Conservation (phyloP, 2,329 filamentous ascomycete species). For the Colletotrichum plurivorum region DNA sequence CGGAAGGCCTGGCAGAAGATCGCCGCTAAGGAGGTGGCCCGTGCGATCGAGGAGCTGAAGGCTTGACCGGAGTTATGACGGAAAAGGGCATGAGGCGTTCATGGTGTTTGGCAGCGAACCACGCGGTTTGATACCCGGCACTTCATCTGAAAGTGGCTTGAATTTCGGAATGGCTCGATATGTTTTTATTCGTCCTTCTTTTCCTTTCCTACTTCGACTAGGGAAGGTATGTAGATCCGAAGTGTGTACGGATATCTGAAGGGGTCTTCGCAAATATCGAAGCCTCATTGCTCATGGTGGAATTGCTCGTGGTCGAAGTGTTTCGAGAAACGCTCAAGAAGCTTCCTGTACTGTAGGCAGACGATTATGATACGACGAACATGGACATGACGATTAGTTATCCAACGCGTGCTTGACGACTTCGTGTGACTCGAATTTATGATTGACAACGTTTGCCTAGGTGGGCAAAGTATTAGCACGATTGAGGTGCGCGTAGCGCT, state of each 20-base stretch:
- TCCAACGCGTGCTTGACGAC: background rate
- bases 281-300: constrained; percentile 7
- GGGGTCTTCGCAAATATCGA: constrained; percentile 13
- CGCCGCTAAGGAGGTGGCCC: constrained; percentile 83
- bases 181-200: background rate
- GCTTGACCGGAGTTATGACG: constrained; percentile 30
- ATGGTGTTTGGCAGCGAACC: constrained; percentile 40
- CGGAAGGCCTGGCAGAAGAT: constrained; percentile 81
- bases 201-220: background rate
- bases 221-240: constrained; percentile 1
- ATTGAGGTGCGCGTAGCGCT: background rate
- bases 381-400: constrained; percentile 28
- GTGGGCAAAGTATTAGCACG: constrained; percentile 3
- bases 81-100: constrained; percentile 37
- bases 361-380: constrained; percentile 38
- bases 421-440: background rate
- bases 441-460: background rate
- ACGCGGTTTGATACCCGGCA: constrained; percentile 41
- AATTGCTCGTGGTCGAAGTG: background rate
- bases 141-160: constrained; percentile 37
- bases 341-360: constrained; percentile 34
- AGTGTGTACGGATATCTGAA: constrained; percentile 18
- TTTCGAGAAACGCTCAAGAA: constrained; percentile 5
- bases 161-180: constrained; percentile 8
- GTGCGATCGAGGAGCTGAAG: constrained; percentile 73